Evolutionary conservation across 2,329 filamentous ascomycete species (phyloP).

Genomic region (Verticillium zaregamsianum): DNA sequence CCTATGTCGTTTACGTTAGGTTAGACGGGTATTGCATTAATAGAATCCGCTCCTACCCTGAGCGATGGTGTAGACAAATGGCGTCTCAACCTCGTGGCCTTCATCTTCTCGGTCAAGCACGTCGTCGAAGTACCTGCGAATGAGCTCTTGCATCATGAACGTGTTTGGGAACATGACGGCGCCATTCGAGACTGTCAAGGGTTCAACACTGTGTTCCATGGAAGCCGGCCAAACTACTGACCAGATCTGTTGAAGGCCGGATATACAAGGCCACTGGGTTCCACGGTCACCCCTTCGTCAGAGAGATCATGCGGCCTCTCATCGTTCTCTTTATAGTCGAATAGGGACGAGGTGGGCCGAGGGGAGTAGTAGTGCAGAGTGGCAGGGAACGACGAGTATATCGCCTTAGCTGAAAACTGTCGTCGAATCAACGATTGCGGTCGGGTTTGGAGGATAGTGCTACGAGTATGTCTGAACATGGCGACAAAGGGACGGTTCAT

Average conservation of each 20-base stretch:
- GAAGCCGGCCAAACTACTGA: not conserved
- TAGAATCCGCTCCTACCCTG: conserved; percentile 5
- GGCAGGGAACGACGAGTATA: conserved; percentile 14
- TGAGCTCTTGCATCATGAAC: conserved; percentile 13
- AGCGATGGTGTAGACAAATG: conserved; percentile 12
- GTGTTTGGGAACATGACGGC: conserved; percentile 17
- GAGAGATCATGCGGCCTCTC: not conserved
- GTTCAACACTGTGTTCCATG: not conserved
- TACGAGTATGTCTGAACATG: too few species aligned
- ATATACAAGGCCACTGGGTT: not conserved
- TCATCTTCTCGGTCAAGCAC: conserved; percentile 7
- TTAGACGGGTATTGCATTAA: not conserved
- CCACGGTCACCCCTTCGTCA: not conserved
- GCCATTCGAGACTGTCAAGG: conserved; percentile 9
- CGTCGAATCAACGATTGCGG: not conserved
- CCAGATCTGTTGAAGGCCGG: not conserved
- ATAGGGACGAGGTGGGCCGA: conserved; percentile 5
- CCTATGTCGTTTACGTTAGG: not conserved
- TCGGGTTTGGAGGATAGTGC: too few species aligned
- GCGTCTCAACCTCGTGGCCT: conserved; percentile 5
- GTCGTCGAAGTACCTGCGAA: conserved; percentile 12
- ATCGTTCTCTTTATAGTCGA: conserved; percentile 1
- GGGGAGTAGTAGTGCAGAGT: conserved; percentile 12
- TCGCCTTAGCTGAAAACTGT: conserved; percentile 9
- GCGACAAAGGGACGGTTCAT: too few species aligned